Conservation (phyloP, 768 basidiomycete genomes). For the Tylopilus sp. region DNA sequence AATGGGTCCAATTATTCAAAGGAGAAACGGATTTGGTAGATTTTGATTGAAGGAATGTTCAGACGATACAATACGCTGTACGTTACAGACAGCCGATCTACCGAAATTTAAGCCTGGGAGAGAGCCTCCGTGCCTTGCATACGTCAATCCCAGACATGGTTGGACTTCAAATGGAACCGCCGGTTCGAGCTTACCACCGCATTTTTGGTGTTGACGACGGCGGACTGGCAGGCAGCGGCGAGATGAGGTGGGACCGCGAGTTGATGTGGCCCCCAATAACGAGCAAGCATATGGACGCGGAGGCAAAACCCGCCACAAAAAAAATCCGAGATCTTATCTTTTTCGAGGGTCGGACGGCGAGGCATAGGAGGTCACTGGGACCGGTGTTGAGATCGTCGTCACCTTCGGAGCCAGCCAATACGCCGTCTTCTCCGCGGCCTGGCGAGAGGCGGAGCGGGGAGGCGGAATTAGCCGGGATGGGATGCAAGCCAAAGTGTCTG, state of each 20-base stretch:
- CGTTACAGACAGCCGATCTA: background rate
- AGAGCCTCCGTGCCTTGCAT: background rate
- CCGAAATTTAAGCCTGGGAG: background rate
- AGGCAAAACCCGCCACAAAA: conserved; percentile 4
- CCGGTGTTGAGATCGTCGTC: conserved; percentile 7
- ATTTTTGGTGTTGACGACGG: background rate
- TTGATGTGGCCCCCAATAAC: too few relatives aligned
- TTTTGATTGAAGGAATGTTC: conserved; percentile 13
- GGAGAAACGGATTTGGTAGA: conserved; percentile 24
- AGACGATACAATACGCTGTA: background rate
- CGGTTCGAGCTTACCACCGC: background rate
- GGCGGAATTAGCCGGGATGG: background rate
- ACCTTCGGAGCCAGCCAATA: background rate
- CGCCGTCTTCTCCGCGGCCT: background rate
- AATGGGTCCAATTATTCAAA: conserved; percentile 35
- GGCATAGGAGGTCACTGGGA: background rate
- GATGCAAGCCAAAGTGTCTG: background rate
- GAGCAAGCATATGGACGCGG: too few relatives aligned
- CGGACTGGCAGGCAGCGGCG: background rate
- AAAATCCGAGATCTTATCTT: conserved; percentile 12
- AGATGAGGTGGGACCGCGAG: conserved; percentile 8
- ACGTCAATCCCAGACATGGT: background rate
- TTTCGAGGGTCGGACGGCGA: background rate
- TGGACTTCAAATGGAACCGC: background rate
- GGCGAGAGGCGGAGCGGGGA: background rate